These are phyloP conservation scores for Geotrichum europaeum DNA, from an alignment of 1,139 yeast genomes.

Conservation along the genomic window DNA sequence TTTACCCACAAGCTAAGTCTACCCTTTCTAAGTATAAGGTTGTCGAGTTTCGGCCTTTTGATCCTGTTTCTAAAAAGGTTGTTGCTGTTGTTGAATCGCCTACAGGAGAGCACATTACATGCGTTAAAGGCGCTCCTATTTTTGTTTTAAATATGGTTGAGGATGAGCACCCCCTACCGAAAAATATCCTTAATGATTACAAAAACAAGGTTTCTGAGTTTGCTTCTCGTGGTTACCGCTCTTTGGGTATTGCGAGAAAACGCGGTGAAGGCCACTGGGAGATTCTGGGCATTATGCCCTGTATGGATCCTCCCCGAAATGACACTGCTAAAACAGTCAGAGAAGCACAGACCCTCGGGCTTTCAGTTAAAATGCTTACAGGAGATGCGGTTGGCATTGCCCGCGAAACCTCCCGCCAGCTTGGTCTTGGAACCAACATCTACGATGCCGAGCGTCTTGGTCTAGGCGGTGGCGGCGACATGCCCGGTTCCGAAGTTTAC, in stretches of 20 bases:
- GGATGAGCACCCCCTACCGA: slow-evolving; percentile 63
- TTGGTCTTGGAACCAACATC: slow-evolving; percentile 65
- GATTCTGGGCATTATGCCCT: slow-evolving; percentile 66
- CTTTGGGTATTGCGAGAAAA: slow-evolving; percentile 69
- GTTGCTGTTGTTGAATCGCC: slow-evolving; percentile 65
- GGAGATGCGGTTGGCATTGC: slow-evolving; percentile 77
- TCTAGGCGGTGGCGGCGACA: slow-evolving; percentile 67
- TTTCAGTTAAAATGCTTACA: slow-evolving; percentile 65
- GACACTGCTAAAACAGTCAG: slow-evolving; percentile 64
- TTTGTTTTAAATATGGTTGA: slow-evolving; percentile 65
- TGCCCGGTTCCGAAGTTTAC: slow-evolving; percentile 69
- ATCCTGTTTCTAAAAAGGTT: slow-evolving; percentile 68
- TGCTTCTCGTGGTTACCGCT: slow-evolving; percentile 69
- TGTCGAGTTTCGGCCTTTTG: slow-evolving; percentile 63
- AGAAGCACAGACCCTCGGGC: slow-evolving; percentile 62
- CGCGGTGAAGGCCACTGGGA: slow-evolving; percentile 70
- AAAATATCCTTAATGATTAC: slow-evolving; percentile 57
- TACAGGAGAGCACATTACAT: slow-evolving; percentile 58
- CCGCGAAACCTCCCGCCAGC: slow-evolving; percentile 64
- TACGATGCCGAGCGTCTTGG: slow-evolving; percentile 68
- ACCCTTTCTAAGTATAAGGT: slow-evolving; percentile 63
- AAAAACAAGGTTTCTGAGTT: slow-evolving; percentile 67
- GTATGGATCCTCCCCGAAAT: slow-evolving; percentile 71
- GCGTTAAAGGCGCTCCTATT: slow-evolving; percentile 71
- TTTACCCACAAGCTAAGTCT: slow-evolving; percentile 52